Conservation (phyloP, 2,329 filamentous ascomycete genomes). For the Gaeumannomyces sp. region DNA sequence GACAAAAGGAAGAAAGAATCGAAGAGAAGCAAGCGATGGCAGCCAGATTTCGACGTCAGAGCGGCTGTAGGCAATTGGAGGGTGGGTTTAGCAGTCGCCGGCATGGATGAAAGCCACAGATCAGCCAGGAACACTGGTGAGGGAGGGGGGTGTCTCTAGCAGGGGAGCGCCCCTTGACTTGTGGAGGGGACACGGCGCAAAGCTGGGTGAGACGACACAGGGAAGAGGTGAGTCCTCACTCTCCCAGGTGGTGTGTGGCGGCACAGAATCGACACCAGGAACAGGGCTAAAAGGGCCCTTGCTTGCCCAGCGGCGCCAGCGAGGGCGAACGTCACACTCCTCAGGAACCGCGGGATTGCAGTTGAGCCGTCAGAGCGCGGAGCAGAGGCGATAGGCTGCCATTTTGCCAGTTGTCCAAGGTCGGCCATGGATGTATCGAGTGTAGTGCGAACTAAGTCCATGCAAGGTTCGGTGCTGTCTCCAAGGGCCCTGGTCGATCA, state of each 20-base stretch:
- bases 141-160: background rate
- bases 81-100: background rate
- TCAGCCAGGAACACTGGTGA: background rate
- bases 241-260: background rate
- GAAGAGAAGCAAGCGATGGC: background rate
- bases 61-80: too few relatives aligned
- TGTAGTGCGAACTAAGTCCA: background rate
- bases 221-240: too few relatives aligned
- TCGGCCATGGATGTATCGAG: background rate
- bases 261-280: constrained; percentile 4
- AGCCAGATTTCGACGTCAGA: background rate
- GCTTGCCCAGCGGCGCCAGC: background rate
- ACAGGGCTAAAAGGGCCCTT: background rate
- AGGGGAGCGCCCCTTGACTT: too few relatives aligned
- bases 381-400: background rate
- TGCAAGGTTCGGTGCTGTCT: constrained; percentile 12
- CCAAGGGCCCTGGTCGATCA: constrained; percentile 22
- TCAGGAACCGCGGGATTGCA: background rate
- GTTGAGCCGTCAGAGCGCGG: background rate
- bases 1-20: background rate
- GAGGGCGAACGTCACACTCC: background rate
- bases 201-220: background rate
- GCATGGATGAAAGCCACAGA: background rate
- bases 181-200: too few relatives aligned
- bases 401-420: background rate